These are phyloP conservation scores for Hypomyces perniciosus DNA, from an alignment of 2,329 filamentous ascomycete species.

Conservation along the genomic window DNA sequence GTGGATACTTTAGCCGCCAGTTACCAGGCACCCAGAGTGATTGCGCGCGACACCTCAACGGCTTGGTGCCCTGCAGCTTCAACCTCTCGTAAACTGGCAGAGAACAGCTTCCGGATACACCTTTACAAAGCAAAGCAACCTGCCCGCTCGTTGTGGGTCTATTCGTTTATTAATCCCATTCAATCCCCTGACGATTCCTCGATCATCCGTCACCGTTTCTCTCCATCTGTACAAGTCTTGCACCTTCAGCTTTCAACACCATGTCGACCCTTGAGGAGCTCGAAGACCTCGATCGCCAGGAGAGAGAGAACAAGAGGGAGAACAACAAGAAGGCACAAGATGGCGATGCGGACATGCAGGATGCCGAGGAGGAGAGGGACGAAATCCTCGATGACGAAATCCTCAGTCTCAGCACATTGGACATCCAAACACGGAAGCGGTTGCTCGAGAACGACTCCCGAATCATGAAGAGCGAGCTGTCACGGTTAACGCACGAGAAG, in stretches of 20 bases:
- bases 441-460: slow-evolving; percentile 95
- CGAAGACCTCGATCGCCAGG: slow-evolving; percentile 77
- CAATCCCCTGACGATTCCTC: background rate
- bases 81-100: slow-evolving; percentile 10
- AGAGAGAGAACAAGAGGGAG: slow-evolving; percentile 61
- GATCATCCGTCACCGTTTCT: background rate
- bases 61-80: slow-evolving; percentile 14
- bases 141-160: background rate
- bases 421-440: slow-evolving; percentile 85
- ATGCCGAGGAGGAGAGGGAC: slow-evolving; percentile 67
- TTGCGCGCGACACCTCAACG: slow-evolving; percentile 14
- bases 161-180: background rate
- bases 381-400: slow-evolving; percentile 91
- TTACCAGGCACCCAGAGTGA: slow-evolving; percentile 14
- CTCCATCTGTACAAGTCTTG: background rate
- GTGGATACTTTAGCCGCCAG: background rate
- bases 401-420: slow-evolving; percentile 84
- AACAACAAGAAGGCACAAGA: slow-evolving; percentile 39
- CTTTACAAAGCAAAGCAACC: slow-evolving; percentile 4
- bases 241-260: slow-evolving; percentile 19
- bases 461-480: slow-evolving; percentile 97
- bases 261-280: slow-evolving; percentile 94
- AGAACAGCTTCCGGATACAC: slow-evolving; percentile 7
- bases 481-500: slow-evolving; percentile 92
- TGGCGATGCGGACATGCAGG: slow-evolving; percentile 71